Base-by-base conservation (phyloP, 441 rosid species). In the Erodium moschatum region DNA sequence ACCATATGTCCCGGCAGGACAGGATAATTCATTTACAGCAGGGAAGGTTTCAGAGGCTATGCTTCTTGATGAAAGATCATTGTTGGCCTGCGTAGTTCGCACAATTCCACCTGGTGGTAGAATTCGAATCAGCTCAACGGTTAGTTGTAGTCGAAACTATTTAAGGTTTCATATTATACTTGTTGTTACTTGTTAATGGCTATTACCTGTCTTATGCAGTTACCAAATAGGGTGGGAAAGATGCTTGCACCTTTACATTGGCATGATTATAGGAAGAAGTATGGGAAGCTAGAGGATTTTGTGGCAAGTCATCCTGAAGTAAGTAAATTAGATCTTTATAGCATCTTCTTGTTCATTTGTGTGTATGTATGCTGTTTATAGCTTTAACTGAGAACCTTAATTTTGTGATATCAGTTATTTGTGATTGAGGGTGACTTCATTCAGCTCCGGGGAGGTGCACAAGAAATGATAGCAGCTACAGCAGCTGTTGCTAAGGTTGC, bases 181-280 rank as follows among this genome's bases (percentile, higher is more conserved):
- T 15, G 60, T 48, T 65, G n/a, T 31, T 52, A 35, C 2, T 38
- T 44, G 7, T 35, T 35, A 5, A 35, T 35, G 40, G 40, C 12
- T 19, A 18, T 61, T 16, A 6, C 44, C 8, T 16, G 24, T 78
- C 67, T 67, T 72, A 48, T 72, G 68, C 89, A 94, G 99, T 91
- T 94, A 50, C 94, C 94, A 60, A 89, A 89, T 75, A 88, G 97
- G 76, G 82, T 94, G 52, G 97, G 92, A 1, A 94, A 94, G 82
- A 94, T 94, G 99, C 93, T 94, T 78, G 84, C 92, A 21, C 99
- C 99, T 64, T 77, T 91, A 35, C 97, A 87, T 73, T 94, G 99
- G 99, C 92, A 91, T 69, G 99, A 94, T 79, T 94, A 94, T 86
- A 86, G 65, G 86, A 94, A 82, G 69, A 85, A 81, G 78, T 94